phyloP scores from a whole-genome alignment of 1,284 basidiomycete genomes.

The Ganoderma lingzhi region DNA sequence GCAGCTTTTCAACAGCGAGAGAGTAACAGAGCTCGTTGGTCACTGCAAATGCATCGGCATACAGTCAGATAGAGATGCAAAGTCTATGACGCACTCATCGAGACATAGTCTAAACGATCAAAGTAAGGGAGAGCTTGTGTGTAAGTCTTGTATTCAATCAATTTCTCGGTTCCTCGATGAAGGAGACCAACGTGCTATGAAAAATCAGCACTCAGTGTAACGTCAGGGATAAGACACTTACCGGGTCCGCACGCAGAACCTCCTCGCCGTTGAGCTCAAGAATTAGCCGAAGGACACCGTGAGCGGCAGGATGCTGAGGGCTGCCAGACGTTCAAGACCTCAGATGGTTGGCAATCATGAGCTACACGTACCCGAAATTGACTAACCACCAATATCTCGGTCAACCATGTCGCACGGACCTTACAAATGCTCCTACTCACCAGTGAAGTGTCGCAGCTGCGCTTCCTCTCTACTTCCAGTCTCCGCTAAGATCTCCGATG shows the following conservation, averaged over 20 bases:
- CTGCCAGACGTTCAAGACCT: conserved; percentile 46
- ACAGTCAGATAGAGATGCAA: not conserved
- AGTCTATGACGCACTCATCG: conserved; percentile 83
- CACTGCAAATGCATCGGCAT: conserved; percentile 59
- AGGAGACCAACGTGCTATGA: conserved; percentile 92
- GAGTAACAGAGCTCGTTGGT: conserved; percentile 98
- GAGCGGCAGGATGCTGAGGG: conserved; percentile 98
- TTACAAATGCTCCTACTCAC: conserved; percentile 52
- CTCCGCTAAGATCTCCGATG: conserved; percentile 82
- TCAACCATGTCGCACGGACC: conserved; percentile 5
- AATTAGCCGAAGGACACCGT: conserved; percentile 98
- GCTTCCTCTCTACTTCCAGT: conserved; percentile 77
- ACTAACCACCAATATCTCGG: conserved; percentile 54
- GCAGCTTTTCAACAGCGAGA: conserved; percentile 96
- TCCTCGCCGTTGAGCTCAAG: conserved; percentile 98
- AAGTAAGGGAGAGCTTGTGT: conserved; percentile 99
- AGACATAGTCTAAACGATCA: conserved; percentile 98
- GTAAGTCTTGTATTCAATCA: conserved; percentile 99
- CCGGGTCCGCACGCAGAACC: conserved; percentile 91
- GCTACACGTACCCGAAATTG: conserved; percentile 81
- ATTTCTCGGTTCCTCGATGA: conserved; percentile 97
- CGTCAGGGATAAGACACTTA: conserved; percentile 46
- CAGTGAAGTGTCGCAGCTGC: conserved; percentile 93
- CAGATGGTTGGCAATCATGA: not conserved
- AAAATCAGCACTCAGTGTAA: conserved; percentile 15